Conservation (phyloP, 225 moss, liverwort and hornwort genomes). For the Lunularia cruciata region DNA sequence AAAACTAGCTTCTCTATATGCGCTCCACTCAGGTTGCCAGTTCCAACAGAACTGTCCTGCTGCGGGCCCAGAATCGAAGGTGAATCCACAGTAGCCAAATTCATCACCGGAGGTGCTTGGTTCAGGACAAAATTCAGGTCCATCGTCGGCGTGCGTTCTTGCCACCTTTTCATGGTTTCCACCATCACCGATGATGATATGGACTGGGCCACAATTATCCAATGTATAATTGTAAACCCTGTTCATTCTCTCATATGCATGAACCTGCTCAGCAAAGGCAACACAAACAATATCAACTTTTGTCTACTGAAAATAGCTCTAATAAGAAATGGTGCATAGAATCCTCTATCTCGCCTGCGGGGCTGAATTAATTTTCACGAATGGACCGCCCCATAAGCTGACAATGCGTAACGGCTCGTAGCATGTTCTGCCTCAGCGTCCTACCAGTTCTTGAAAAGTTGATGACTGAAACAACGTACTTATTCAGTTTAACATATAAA, state of each 20-base stretch:
- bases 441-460: too few species aligned
- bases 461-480: too few species aligned
- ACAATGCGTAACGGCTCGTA: too few species aligned
- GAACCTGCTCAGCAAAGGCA: constrained; percentile 78
- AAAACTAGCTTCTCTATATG: constrained; percentile 88
- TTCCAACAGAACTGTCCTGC: constrained; percentile 81
- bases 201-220: constrained; percentile 74
- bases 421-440: too few species aligned
- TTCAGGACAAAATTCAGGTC: constrained; percentile 46
- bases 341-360: too few species aligned
- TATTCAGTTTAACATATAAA: too few species aligned
- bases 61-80: constrained; percentile 71
- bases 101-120: constrained; percentile 45
- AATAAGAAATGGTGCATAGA: too few species aligned
- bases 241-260: constrained; percentile 94
- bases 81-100: constrained; percentile 82
- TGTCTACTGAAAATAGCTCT: too few species aligned
- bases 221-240: constrained; percentile 75
- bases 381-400: too few species aligned
- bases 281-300: too few species aligned
- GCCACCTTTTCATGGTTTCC: constrained; percentile 84
- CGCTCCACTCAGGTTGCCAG: constrained; percentile 87
- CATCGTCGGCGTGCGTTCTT: constrained; percentile 62
- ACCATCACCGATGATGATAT: constrained; percentile 84
- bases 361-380: too few species aligned